A percentile compares a stretch with the other conserved stretches of the same genome.
phyloP scores from a whole-genome alignment of 768 basidiomycete genomes.

The Tricholoma sp. region DNA sequence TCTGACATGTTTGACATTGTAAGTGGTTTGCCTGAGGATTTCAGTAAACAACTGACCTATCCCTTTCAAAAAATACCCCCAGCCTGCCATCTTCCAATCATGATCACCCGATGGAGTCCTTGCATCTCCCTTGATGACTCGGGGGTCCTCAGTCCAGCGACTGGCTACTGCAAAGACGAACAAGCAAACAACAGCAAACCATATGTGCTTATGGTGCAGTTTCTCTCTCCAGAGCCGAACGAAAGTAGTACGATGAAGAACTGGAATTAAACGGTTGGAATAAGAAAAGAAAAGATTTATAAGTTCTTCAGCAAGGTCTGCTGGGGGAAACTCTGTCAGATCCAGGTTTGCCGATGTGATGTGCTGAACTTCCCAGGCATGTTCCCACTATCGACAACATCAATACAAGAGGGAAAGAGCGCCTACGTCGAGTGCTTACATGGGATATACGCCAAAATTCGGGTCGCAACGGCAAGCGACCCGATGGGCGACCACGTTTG shows the following conservation, averaged over 20 bases:
- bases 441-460: conserved; percentile 56
- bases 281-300: conserved; percentile 67
- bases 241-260: conserved; percentile 72
- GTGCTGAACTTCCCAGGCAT: conserved; percentile 44
- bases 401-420: neutral
- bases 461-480: conserved; percentile 28
- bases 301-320: conserved; percentile 51
- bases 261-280: conserved; percentile 53
- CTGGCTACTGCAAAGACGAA: conserved; percentile 66
- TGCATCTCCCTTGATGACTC: conserved; percentile 38
- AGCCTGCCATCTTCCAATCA: conserved; percentile 54
- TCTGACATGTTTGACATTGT: conserved; percentile 28
- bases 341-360: conserved; percentile 25
- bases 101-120: conserved; percentile 20
- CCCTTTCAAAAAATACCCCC: conserved; percentile 55
- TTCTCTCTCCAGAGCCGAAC: conserved; percentile 50
- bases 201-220: conserved; percentile 48
- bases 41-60: conserved; percentile 32
- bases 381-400: conserved; percentile 48
- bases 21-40: neutral
- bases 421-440: conserved; percentile 29
- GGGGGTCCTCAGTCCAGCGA: conserved; percentile 57
- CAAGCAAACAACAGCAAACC: conserved; percentile 60
- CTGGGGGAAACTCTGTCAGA: conserved; percentile 53
- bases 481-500: neutral